These are phyloP conservation scores for Echeveria elegans DNA, from an alignment of 164 flowering plant species.

Conservation along the genomic window DNA sequence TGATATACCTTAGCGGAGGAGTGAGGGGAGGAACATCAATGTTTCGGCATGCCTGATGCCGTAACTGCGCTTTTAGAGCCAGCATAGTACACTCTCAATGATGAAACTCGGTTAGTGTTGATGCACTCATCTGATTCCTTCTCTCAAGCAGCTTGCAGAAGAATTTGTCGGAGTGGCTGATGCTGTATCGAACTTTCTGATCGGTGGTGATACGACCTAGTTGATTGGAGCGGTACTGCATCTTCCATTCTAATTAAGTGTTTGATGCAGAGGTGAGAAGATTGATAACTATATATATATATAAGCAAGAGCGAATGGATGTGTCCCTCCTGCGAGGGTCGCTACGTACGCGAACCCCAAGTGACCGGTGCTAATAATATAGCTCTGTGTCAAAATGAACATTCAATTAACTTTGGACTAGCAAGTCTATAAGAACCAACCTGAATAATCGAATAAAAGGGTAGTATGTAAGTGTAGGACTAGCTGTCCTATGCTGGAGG, in stretches of 20 bases:
- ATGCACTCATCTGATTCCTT: conserved; percentile 20
- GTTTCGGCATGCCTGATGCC: conserved; percentile 34
- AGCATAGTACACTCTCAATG: conserved; percentile 29
- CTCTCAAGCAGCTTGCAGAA: conserved; percentile 20
- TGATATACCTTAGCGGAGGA: conserved; percentile 16
- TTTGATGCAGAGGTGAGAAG: no score
- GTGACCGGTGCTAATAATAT: no score
- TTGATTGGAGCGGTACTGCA: no score
- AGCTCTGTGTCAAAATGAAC: no score
- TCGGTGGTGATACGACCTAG: not conserved
- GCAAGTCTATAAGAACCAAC: no score
- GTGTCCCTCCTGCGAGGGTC: no score
- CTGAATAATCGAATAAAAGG: no score
- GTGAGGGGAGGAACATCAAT: conserved; percentile 23
- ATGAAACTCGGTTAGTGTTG: no score
- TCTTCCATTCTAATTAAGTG: no score
- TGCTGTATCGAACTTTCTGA: not conserved
- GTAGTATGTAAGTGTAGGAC: not conserved
- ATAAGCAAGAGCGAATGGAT: not conserved
- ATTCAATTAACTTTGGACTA: no score
- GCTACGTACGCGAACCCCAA: no score
- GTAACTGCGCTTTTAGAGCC: conserved; percentile 18
- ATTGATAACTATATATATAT: not conserved
- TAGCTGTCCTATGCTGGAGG: not conserved
- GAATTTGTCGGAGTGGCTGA: conserved; percentile 16